Evolutionary conservation across 495 filamentous ascomycete genomes (phyloP).

Genomic region (Penicillium lividum): DNA sequence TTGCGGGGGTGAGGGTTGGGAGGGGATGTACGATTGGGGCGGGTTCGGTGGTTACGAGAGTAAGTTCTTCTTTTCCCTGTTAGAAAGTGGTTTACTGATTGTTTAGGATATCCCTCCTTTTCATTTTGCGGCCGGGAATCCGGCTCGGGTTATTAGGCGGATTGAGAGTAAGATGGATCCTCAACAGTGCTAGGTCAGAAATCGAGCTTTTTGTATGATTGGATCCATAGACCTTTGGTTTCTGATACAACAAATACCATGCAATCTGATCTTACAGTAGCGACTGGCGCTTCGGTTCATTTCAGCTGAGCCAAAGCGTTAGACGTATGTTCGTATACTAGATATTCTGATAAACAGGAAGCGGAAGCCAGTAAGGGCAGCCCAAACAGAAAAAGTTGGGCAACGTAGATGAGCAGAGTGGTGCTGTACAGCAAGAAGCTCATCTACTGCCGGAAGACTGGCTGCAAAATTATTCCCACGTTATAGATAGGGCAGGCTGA

Average conservation of each 20-base stretch:
- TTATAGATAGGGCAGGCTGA: neutral
- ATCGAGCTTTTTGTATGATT: neutral
- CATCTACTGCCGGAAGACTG: neutral
- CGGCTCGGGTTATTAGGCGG: constrained; percentile 55
- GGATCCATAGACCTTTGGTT: neutral
- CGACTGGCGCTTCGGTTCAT: neutral
- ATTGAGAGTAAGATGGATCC: constrained; percentile 18
- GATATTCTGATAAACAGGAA: neutral
- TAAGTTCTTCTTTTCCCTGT: constrained; percentile 28
- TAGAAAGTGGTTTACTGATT: neutral
- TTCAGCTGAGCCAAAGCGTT: neutral
- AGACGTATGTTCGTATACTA: neutral
- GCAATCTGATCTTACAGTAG: neutral
- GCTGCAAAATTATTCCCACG: neutral
- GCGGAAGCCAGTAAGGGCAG: neutral
- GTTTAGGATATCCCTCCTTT: constrained; percentile 56
- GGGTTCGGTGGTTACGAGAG: constrained; percentile 81
- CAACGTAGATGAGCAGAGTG: neutral
- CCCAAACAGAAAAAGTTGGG: neutral
- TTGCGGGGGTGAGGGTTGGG: constrained; percentile 23
- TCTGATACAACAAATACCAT: neutral
- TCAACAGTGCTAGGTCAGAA: constrained; percentile 1
- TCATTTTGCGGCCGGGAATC: constrained; percentile 61
- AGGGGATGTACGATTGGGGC: constrained; percentile 70
- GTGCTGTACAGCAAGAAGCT: neutral